phyloP scores from a whole-genome alignment of 139 green algal species.

The Coelastrella sp. region DNA sequence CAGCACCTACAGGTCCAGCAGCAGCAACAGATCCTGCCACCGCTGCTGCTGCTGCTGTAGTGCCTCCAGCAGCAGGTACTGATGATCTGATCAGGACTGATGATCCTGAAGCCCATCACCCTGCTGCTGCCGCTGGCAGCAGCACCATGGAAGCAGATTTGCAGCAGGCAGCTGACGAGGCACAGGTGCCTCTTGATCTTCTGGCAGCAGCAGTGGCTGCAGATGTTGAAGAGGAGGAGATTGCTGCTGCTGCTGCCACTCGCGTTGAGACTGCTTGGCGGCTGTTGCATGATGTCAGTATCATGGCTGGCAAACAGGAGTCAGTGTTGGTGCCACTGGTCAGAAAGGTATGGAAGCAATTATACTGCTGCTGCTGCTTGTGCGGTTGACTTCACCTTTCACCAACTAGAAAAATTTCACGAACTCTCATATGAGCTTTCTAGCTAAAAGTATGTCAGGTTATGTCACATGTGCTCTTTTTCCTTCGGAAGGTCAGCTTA shows the following conservation, averaged over 20 bases:
- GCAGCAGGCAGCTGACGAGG: not conserved
- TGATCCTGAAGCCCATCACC: not conserved
- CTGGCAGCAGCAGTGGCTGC: conserved; percentile 33
- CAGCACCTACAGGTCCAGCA: not conserved
- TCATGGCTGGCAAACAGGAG: conserved; percentile 14
- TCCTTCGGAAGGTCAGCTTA: too few species aligned
- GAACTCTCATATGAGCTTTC: too few species aligned
- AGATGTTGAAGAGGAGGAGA: not conserved
- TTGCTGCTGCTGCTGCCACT: conserved; percentile 9
- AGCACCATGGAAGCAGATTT: not conserved
- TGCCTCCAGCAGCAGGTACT: not conserved
- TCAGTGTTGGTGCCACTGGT: conserved; percentile 22
- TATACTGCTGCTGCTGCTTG: too few species aligned
- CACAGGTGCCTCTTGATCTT: conserved; percentile 2
- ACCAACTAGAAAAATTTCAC: too few species aligned
- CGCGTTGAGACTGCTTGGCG: not conserved
- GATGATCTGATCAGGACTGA: not conserved
- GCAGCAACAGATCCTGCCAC: not conserved
- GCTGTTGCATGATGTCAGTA: conserved; percentile 28
- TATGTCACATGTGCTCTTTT: too few species aligned
- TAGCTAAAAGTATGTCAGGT: too few species aligned
- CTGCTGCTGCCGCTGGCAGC: not conserved
- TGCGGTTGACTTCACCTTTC: too few species aligned
- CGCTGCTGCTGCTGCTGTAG: not conserved
- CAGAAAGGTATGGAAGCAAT: too few species aligned